phyloP scores from a whole-genome alignment of 1,139 yeast genomes.

The Zhuliangozyma blackwelliae region DNA sequence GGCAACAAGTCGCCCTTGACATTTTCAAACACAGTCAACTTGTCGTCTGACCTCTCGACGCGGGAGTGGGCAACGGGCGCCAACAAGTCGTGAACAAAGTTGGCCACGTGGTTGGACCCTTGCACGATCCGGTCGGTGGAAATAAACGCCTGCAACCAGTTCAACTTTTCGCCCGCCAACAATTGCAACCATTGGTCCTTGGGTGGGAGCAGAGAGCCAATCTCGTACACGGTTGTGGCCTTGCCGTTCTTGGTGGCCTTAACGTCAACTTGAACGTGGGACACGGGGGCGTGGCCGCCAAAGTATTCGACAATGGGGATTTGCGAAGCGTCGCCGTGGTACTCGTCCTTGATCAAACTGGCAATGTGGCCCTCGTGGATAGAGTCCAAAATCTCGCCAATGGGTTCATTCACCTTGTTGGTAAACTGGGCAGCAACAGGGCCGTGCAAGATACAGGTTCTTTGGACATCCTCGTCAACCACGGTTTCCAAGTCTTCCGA shows the following conservation, averaged over 20 bases:
- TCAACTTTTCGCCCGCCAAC: conserved; percentile 72
- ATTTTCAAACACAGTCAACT: conserved; percentile 63
- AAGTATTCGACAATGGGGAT: conserved; percentile 90
- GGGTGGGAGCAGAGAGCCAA: conserved; percentile 46
- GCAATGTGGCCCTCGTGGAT: conserved; percentile 88
- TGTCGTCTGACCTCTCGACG: conserved; percentile 54
- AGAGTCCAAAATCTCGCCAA: conserved; percentile 80
- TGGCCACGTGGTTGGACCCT: conserved; percentile 71
- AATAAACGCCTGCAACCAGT: conserved; percentile 92
- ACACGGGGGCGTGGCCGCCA: conserved; percentile 57
- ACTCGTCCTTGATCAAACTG: conserved; percentile 63
- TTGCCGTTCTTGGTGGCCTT: conserved; percentile 36
- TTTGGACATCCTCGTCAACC: conserved; percentile 91
- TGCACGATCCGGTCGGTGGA: conserved; percentile 79
- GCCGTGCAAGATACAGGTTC: conserved; percentile 97
- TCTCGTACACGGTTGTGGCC: conserved; percentile 25
- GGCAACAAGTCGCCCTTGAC: conserved; percentile 69
- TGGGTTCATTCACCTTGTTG: conserved; percentile 84
- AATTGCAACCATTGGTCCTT: conserved; percentile 67
- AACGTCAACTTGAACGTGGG: conserved; percentile 17
- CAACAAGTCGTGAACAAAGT: conserved; percentile 76
- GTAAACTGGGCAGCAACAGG: conserved; percentile 98
- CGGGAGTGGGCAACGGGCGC: conserved; percentile 64
- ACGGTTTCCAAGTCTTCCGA: conserved; percentile 96
- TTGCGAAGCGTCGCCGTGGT: conserved; percentile 61